Evolutionary conservation across 2,329 filamentous ascomycete species (phyloP), one percentile per base, ranked within the genome.

Genomic region (Colletotrichum salicis): DNA sequence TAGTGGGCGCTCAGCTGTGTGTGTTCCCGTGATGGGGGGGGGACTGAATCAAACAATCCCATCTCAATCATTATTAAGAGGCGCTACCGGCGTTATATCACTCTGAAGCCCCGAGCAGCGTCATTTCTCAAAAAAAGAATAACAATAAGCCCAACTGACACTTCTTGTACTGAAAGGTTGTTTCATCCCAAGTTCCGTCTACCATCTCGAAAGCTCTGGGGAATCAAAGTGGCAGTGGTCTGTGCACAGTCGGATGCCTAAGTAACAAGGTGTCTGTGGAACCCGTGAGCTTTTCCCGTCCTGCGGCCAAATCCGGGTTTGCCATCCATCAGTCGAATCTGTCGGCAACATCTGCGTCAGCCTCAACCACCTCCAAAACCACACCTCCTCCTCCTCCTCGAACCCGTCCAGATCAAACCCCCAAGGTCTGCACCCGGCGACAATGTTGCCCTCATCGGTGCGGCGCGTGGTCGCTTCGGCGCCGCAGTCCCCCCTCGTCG

Each of bases 391-490:
- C 27, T 59, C 41, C 56, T 62, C 54, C 45, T 55, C 22, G 24
- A 41, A 64, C 12, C 22, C 51, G 33, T 48, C 67, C 45, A 48
- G 41, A 48, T 48, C 56, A 65, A 59, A 58, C 61, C 37, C 37
- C 65, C 59, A 51, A 73, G 60, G 15, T 59, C 51, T 71, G 75
- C 75, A 70, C 73, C 76, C 73, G 79, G 76, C 75, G 74, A 73
- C 77, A 67, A 83, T 77, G 87, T 79, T 90, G 79, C 86, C 87
- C 77, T 84, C 84, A 68, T 88, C 88, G 78, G 83, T 89, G 81
- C 86, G 88, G 80, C 87, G 88, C 77, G 85, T 87, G 73, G 86
- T 85, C 74, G 80, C 84, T 75, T 82, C 84, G 71, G 81, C 84
- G 75, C 84, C 86, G 69, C 84, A 84, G 77, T 83, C 84, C 57